phyloP scores from a whole-genome alignment of 2,329 filamentous ascomycete genomes.

The Arachnopeziza araneosa region DNA sequence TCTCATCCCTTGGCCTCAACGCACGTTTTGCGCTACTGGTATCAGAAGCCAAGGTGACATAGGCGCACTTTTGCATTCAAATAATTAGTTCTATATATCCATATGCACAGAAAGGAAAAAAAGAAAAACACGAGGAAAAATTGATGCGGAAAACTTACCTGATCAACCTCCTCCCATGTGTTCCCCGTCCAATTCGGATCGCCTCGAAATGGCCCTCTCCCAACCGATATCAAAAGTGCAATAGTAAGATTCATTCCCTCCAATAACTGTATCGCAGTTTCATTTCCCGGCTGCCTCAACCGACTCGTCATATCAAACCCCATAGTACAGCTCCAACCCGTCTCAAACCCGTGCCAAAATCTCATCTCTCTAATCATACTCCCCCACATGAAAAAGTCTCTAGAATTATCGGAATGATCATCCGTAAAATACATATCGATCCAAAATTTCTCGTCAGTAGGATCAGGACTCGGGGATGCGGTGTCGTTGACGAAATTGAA shows the following conservation, averaged over 20 bases:
- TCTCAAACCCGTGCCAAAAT: neutral
- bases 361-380: neutral
- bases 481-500: neutral
- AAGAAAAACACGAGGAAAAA: neutral
- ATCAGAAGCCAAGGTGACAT: neutral
- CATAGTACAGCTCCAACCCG: neutral
- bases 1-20: neutral
- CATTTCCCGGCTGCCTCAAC: neutral
- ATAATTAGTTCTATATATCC: neutral
- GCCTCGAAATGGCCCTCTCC: neutral
- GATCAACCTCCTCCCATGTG: slow-evolving; percentile 2
- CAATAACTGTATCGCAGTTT: neutral
- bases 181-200: slow-evolving; percentile 1
- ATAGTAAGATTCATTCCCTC: neutral
- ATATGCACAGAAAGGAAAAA: neutral
- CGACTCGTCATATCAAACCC: neutral
- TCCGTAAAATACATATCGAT: neutral
- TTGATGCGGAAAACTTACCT: neutral
- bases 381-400: neutral
- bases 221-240: neutral
- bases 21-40: slow-evolving; percentile 1
- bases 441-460: neutral
- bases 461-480: neutral
- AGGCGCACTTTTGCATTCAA: neutral
- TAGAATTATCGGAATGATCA: neutral